Percentiles rank a stretch among this genome's conserved stretches.
These are phyloP conservation scores for Pholiota conissans DNA, from an alignment of 768 basidiomycete genomes.

Conservation along the genomic window DNA sequence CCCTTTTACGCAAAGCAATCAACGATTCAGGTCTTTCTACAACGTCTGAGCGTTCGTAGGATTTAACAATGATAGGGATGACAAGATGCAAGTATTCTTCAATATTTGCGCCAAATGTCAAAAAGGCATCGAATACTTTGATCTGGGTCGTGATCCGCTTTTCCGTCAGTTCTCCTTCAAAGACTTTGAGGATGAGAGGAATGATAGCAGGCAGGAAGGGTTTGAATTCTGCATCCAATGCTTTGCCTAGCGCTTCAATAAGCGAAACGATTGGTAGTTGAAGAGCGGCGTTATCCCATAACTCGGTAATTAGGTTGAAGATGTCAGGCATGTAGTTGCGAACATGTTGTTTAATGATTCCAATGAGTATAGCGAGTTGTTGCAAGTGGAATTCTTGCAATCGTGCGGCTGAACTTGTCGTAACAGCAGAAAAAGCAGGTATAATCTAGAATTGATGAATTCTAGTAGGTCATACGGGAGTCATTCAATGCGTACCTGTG, in stretches of 20 bases:
- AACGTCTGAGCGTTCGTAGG: slow-evolving; percentile 82
- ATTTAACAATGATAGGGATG: slow-evolving; percentile 90
- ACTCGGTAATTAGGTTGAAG: slow-evolving; percentile 81
- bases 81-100: slow-evolving; percentile 98
- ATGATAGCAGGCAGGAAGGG: slow-evolving; percentile 91
- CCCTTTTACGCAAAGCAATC: slow-evolving; percentile 76
- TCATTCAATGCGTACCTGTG: slow-evolving; percentile 59
- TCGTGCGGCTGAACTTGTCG: slow-evolving; percentile 76
- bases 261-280: slow-evolving; percentile 92
- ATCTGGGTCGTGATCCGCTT: slow-evolving; percentile 77
- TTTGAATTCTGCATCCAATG: slow-evolving; percentile 96
- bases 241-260: slow-evolving; percentile 89
- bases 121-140: slow-evolving; percentile 92
- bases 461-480: background rate
- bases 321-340: slow-evolving; percentile 88
- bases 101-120: slow-evolving; percentile 93
- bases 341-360: slow-evolving; percentile 96
- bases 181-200: slow-evolving; percentile 86
- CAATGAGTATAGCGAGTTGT: slow-evolving; percentile 91
- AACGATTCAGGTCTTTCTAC: slow-evolving; percentile 79
- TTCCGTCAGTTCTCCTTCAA: slow-evolving; percentile 85
- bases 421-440: slow-evolving; percentile 90
- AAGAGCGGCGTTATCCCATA: slow-evolving; percentile 83
- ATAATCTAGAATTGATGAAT: slow-evolving; percentile 61
- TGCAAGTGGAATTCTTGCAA: slow-evolving; percentile 93